Conservation (phyloP, 768 basidiomycete genomes). For the Lanmaoa rubissima region DNA sequence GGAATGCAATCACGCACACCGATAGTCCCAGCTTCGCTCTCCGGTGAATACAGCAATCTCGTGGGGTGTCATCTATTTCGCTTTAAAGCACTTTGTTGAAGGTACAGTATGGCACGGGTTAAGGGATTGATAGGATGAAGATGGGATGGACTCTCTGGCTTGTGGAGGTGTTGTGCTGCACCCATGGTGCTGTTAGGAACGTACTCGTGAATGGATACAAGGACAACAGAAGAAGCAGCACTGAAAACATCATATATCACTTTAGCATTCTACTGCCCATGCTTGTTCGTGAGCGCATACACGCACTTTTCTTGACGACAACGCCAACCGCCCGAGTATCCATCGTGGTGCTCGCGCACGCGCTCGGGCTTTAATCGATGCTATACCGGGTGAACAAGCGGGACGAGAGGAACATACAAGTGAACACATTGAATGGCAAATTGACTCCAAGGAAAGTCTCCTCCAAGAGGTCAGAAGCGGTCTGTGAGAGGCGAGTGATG, state of each 20-base stretch:
- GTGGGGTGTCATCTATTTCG: constrained; percentile 75
- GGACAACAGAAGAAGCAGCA: constrained; percentile 57
- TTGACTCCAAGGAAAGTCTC: constrained; percentile 64
- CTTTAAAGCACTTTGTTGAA: constrained; percentile 65
- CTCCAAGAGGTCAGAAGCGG: constrained; percentile 30
- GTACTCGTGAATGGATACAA: constrained; percentile 72
- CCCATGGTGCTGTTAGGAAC: constrained; percentile 57
- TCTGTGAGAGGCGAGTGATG: constrained; percentile 26
- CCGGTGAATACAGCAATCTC: constrained; percentile 78
- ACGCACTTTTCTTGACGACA: constrained; percentile 25
- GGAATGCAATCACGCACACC: constrained; percentile 43
- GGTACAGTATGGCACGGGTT: neutral
- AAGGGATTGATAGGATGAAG: neutral
- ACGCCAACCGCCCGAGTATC: constrained; percentile 14
- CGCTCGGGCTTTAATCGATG: constrained; percentile 26
- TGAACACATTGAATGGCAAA: constrained; percentile 68
- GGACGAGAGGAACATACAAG: constrained; percentile 46
- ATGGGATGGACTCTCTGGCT: constrained; percentile 45
- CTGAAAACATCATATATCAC: constrained; percentile 28
- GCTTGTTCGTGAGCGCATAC: neutral
- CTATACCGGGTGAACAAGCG: neutral
- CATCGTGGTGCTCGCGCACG: constrained; percentile 9
- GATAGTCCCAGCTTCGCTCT: constrained; percentile 88
- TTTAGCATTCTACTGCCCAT: neutral
- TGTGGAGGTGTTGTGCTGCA: constrained; percentile 67